Evolutionary conservation across 208 protist species (phyloP), one percentile per base, ranked within the genome.

Genomic region (Crithidia sp.): DNA sequence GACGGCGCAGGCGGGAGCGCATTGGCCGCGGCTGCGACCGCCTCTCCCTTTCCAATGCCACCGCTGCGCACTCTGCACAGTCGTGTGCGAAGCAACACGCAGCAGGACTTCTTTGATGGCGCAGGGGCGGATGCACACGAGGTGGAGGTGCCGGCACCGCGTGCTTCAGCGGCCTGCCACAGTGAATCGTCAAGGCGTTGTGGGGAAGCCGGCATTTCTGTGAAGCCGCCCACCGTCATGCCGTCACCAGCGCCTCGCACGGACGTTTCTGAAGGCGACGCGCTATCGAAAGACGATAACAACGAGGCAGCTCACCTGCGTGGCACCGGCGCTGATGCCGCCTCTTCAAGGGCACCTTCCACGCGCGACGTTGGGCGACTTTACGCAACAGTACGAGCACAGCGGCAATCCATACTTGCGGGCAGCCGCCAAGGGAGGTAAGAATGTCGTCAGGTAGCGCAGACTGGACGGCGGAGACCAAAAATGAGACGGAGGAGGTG

Each of bases 381-480:
- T 74, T n/a, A 41, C 45, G 2, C n/a, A 39, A 0, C 44, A 19
- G 37, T 79, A 79, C 55, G 60, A 66, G 14, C 12, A 45, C 54
- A 79, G 74, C 49, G 10, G 17, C 39, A 79, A 79, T 17, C 67
- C 74, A 5, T 79, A 79, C 49, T 67, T 79, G 7, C 59, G 74
- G 36, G 74, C 68, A 14, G 74, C 67, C 9, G 74, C 74, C 5
- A 44, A 43, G 44, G 44, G 74, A 69, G 55, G n/a, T 79, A 16
- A 53, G 28, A 13, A 13, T 13, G 12, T 49, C 45, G 12, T 49
- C 9, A 13, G 45, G 12, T 7, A 13, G 45, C 9, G 9, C 45
- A 13, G 9, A 49, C 45, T 49, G 7, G 9, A 49, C 9, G 45
- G 7, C 45, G 7, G 12, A 28, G 28, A 28, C 28, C 28, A 28